Percentiles rank a stretch among this genome's conserved stretches.
Evolutionary conservation across 2,329 filamentous ascomycete genomes (phyloP).

Genomic region (Hymenotorrendiella dingleyae): DNA sequence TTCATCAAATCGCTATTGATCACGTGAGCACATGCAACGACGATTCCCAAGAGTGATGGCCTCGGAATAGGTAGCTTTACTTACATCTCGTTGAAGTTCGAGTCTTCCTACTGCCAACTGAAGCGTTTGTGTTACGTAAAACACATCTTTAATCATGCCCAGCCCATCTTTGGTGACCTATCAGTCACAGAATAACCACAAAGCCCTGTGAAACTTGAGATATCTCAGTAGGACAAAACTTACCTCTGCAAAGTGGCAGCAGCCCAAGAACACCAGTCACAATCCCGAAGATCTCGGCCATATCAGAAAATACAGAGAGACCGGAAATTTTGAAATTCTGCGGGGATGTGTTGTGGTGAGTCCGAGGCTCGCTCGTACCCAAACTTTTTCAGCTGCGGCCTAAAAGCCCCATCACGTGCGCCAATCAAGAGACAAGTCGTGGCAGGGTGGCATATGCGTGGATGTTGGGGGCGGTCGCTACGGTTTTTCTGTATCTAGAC

Average conservation of each 20-base stretch:
- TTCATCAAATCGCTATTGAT: slow-evolving; percentile 20
- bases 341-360: background rate
- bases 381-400: slow-evolving; percentile 1
- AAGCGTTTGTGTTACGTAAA: slow-evolving; percentile 16
- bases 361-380: background rate
- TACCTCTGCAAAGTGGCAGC: slow-evolving; percentile 23
- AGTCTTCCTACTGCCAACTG: slow-evolving; percentile 20
- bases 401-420: slow-evolving; percentile 3
- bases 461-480: too few relatives aligned
- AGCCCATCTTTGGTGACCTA: slow-evolving; percentile 18
- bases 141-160: slow-evolving; percentile 21
- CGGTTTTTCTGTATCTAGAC: too few relatives aligned
- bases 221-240: slow-evolving; percentile 2
- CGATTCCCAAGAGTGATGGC: too few relatives aligned
- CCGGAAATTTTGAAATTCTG: background rate
- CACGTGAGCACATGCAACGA: slow-evolving; percentile 13
- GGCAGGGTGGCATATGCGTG: slow-evolving; percentile 1
- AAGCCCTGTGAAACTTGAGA: too few relatives aligned
- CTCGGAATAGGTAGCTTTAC: slow-evolving; percentile 2
- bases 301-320: background rate
- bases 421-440: slow-evolving; percentile 2
- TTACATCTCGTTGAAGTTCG: slow-evolving; percentile 23
- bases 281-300: slow-evolving; percentile 21
- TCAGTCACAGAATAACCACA: background rate
- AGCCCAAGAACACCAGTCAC: slow-evolving; percentile 21